Base-by-base conservation (phyloP, 2,329 filamentous ascomycete genomes). In the Verticillium isaacii region DNA sequence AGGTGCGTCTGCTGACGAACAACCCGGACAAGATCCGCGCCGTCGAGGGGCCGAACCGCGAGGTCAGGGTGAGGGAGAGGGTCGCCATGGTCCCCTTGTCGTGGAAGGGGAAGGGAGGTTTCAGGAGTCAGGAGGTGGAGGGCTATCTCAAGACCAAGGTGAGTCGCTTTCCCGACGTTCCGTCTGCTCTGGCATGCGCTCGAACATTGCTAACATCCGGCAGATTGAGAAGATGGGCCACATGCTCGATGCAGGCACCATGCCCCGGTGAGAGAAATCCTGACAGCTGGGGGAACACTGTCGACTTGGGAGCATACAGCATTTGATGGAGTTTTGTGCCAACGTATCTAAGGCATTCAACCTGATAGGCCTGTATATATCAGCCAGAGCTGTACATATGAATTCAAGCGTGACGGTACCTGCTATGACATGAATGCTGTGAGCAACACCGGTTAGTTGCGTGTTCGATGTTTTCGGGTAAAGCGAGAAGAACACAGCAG, bases 1-100 rank as follows among this genome's bases (percentile, higher is more conserved):
- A 93, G 32, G 88, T 98, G 60, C 83, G 91, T 39, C 78, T 99
- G 58, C 78, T 99, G 68, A 99, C 95, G 11, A 99, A 99, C 74
- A 99, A 99, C 70, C 95, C 95, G 0, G 95, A 99, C 69, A 99
- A 99, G 80, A 91, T 99, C 52, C 83, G 92, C 17, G 95, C 95
- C 0, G 91, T 99, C 0, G 95, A 99, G 74, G 95, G 95, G 0
- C 93, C 93, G 0, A 91, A 91, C 66, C 81, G 93, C 12, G 94
- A 99, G 77, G 83, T 99, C 14, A 83, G 90, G 9, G 95, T 99
- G 2, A 91, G 85, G 67, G 94, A 98, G 76, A 80, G 95, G 56
- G 93, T 99, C 14, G 89, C 93, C 1, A 99, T 99, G 95, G 89
- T 99, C 62, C 95, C 95, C 3, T 74, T 98, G 64, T 93, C 92